Evolutionary conservation across 2,329 filamentous ascomycete species (phyloP).

Genomic region (Colletotrichum melonis): DNA sequence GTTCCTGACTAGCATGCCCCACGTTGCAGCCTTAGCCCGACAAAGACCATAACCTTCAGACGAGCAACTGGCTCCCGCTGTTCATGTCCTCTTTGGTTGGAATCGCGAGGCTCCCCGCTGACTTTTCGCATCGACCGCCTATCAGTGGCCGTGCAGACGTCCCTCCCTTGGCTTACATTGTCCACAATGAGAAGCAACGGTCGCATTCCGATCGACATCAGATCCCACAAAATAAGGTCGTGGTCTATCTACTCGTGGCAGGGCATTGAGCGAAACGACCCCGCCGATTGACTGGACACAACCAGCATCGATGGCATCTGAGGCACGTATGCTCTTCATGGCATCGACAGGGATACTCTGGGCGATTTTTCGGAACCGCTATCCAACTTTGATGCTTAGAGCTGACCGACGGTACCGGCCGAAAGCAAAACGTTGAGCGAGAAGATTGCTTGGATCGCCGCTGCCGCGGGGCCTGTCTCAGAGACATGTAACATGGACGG

Average conservation of each 20-base stretch:
- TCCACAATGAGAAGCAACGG: neutral
- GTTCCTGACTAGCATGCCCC: constrained; percentile 26
- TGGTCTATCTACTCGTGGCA: no score
- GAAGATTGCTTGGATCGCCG: constrained; percentile 29
- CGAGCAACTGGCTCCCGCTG: neutral
- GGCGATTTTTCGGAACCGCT: neutral
- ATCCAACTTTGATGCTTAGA: neutral
- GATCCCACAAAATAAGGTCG: neutral
- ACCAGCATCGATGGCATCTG: neutral
- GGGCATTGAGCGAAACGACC: neutral
- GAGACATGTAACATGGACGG: constrained; percentile 34
- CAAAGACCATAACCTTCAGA: constrained; percentile 2
- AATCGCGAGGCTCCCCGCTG: constrained; percentile 21
- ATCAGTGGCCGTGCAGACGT: neutral
- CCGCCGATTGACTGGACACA: neutral
- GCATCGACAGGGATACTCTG: neutral
- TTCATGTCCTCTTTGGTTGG: neutral
- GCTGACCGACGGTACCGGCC: neutral
- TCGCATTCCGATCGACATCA: neutral
- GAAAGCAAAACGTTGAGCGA: neutral
- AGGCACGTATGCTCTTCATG: neutral
- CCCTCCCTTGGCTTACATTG: neutral
- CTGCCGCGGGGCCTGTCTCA: constrained; percentile 31
- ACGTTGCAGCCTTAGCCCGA: constrained; percentile 12
- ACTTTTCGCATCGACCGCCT: neutral